Base-by-base conservation (phyloP, 2,329 filamentous ascomycete genomes). In the Graphilbum fragrans region DNA sequence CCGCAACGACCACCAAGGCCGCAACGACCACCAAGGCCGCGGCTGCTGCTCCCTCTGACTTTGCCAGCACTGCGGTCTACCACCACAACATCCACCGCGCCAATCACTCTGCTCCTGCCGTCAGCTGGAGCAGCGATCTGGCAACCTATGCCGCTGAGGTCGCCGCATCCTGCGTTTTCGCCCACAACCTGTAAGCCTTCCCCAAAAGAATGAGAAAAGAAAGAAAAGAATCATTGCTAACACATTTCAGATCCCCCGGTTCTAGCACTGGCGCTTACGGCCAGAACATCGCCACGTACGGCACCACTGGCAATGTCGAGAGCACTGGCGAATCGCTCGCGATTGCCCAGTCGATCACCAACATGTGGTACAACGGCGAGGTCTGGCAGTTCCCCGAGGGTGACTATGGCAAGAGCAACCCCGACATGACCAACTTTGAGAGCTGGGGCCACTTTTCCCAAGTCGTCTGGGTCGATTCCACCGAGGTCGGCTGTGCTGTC, bases 351-450 rank as follows among this genome's bases (percentile, higher is more conserved):
- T 77, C 82, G 50, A 79, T 90, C 56, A 85, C 79, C 54, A 74
- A 90, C 58, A 69, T 81, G 64, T 95, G 92, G 86, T 95, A 95
- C 74, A 86, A 92, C 59, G 74, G 74, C 53, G 86, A 94, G 62
- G 66, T 82, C 52, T 56, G 57, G 48, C 63, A 63, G 53, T 79
- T 70, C 61, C 69, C 69, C 44, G 53, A 56, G 23, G 59, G 63
- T 41, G 67, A 62, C 57, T 92, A 82, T 55, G 81, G 78, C 49
- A 43, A 67, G 50, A 55, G 60, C 44, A 69, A 66, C 55, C 81
- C 83, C 21, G 61, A 73, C 53, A 75, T 75, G 69, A 52, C 55
- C 57, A 59, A 72, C 59, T 85, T 87, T 58, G 64, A 77, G 41
- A 50, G 55, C 5, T 86, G 74, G 71, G 86, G 85, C 42, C 84